Evolutionary conservation across 2,329 filamentous ascomycete genomes (phyloP).

Genomic region (Achaetomium macrosporum): DNA sequence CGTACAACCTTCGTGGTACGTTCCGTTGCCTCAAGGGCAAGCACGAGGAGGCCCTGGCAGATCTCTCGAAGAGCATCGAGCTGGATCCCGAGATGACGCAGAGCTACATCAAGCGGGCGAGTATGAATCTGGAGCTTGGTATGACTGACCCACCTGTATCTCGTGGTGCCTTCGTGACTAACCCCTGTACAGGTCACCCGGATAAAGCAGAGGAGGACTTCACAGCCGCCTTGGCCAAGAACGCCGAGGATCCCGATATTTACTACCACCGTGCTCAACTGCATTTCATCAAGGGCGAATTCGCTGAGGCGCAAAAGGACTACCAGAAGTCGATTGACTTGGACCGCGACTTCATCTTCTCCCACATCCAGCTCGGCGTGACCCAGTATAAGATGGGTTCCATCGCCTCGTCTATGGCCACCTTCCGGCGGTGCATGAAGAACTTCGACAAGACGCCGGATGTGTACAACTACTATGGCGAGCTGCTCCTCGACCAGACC

Average conservation of each 20-base stretch:
- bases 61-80: conserved; percentile 90
- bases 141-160: conserved; percentile 29
- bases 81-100: conserved; percentile 83
- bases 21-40: conserved; percentile 91
- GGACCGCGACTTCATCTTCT: conserved; percentile 95
- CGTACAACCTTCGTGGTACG: conserved; percentile 94
- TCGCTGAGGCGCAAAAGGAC: conserved; percentile 89
- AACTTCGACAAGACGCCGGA: conserved; percentile 96
- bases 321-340: conserved; percentile 99
- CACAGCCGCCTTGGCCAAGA: conserved; percentile 74
- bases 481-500: conserved; percentile 91
- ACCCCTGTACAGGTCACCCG: conserved; percentile 57
- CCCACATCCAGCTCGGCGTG: conserved; percentile 96
- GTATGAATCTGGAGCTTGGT: conserved; percentile 94
- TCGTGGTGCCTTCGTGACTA: conserved; percentile 22
- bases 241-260: conserved; percentile 87
- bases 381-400: conserved; percentile 99
- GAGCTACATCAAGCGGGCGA: conserved; percentile 97
- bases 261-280: conserved; percentile 98
- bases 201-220: conserved; percentile 87
- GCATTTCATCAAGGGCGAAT: conserved; percentile 95
- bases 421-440: conserved; percentile 95
- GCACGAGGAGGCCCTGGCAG: conserved; percentile 71
- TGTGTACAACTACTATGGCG: conserved; percentile 99
- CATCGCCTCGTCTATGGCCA: conserved; percentile 95